Evolutionary conservation across 2,329 filamentous ascomycete species (phyloP).

Genomic region (Fusarium udum): DNA sequence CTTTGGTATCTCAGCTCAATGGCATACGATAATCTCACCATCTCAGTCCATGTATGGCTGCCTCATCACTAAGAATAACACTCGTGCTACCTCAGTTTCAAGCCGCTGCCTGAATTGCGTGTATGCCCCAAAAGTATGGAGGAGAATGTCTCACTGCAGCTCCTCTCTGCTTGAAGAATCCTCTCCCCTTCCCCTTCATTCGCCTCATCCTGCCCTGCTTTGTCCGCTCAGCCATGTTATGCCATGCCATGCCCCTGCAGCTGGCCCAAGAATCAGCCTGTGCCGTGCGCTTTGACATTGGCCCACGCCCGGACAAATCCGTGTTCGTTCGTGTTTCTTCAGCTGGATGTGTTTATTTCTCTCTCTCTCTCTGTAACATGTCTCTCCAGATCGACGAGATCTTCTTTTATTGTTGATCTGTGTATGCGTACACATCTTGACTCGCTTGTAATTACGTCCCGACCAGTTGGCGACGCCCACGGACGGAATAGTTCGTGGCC

Average conservation of each 20-base stretch:
- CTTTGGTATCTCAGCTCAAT: neutral
- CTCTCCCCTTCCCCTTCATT: neutral
- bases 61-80: neutral
- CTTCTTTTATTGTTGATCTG: neutral
- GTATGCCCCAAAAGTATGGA: neutral
- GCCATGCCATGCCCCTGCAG: slow-evolving; percentile 23
- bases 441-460: neutral
- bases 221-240: neutral
- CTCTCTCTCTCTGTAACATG: neutral
- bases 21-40: neutral
- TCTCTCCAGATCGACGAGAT: neutral
- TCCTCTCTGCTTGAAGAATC: neutral
- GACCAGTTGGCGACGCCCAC: neutral
- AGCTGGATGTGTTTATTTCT: neutral
- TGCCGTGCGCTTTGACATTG: slow-evolving; percentile 33
- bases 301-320: neutral
- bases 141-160: slow-evolving; percentile 17
- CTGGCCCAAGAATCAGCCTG: slow-evolving; percentile 15
- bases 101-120: slow-evolving; percentile 5
- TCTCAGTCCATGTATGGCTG: neutral
- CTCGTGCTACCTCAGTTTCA: neutral
- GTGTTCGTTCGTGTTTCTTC: slow-evolving; percentile 1
- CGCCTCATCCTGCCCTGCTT: neutral
- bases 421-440: neutral
- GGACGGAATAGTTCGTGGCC: neutral